These are phyloP conservation scores for Lactifluus piperatus DNA, from an alignment of 768 basidiomycete species.

Conservation along the genomic window DNA sequence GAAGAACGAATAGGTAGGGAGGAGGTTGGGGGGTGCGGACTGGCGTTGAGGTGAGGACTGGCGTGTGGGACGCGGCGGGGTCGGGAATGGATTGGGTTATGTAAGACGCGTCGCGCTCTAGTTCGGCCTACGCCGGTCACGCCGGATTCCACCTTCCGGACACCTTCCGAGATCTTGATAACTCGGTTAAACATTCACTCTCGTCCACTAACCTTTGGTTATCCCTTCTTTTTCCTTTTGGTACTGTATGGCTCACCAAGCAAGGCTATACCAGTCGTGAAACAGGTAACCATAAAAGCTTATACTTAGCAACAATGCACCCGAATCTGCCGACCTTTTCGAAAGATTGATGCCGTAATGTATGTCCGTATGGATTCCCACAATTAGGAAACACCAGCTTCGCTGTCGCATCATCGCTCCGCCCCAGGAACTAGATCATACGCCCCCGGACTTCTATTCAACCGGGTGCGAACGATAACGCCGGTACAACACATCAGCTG, in stretches of 20 bases:
- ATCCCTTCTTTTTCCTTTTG: neutral
- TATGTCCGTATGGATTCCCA: neutral
- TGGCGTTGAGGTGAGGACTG: constrained; percentile 15
- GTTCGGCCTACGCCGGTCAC: constrained; percentile 18
- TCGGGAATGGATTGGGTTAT: constrained; percentile 16
- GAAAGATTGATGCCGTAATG: constrained; percentile 4
- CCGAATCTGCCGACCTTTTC: neutral
- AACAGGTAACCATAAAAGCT: neutral
- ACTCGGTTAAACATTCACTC: neutral
- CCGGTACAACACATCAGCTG: constrained; percentile 13
- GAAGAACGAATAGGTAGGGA: neutral
- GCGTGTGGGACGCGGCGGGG: constrained; percentile 21
- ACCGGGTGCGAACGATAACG: constrained; percentile 17
- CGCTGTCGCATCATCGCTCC: constrained; percentile 18
- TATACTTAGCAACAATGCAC: neutral
- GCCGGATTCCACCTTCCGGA: constrained; percentile 10
- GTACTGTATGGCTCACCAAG: neutral
- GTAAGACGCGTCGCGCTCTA: constrained; percentile 22
- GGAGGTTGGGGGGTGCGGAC: neutral
- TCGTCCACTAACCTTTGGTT: neutral
- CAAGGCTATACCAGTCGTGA: neutral
- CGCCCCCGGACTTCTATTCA: neutral
- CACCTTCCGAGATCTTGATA: constrained; percentile 6
- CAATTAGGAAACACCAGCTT: constrained; percentile 7
- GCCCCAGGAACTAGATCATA: constrained; percentile 2